Base-by-base conservation (phyloP, 805 yeast genomes). In the Kuraishia borneana region DNA sequence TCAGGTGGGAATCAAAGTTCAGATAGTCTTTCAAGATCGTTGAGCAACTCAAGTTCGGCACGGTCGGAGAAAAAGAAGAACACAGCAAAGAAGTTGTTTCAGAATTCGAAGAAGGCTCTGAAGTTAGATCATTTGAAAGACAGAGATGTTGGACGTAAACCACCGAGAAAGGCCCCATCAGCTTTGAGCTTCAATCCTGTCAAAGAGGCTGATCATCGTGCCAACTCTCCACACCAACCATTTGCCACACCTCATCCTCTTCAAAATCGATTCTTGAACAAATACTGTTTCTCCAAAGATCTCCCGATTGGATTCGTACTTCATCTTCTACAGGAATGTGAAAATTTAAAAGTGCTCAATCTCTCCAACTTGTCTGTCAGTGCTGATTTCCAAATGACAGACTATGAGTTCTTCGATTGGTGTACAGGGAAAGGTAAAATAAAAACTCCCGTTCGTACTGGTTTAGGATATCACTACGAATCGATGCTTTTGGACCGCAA, bases 221-320 rank as follows among this genome's bases (percentile, higher is more conserved):
- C 29, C 23, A 21, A 10, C 10, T 21, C 23, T 7, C 23, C 13
- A 7, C 29, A 21, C 18, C 23, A 43, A 37, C 65, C 70, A 3
- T 64, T 51, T 40, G 39, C 52, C 5, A 46, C 55, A 1, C 48
- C 54, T 2, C 87, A 82, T 48, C 92, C 92, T 2, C 52, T 57
- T 31, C 73, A 75, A 27, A 78, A 71, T 48, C 70, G 73, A 37
- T 73, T 77, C 41, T 51, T 83, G 25, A 46, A 65, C 35, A 78
- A 72, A 50, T 81, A 80, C 53, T 65, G 83, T 3, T 61, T 69
- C 16, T 66, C 78, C n/a, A 73, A 69, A 43, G 96, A 85, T 50
- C 50, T 85, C 5, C 96, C 96, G 1, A 57, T 79, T 20, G 96
- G 95, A 0, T 73, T 74, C 41, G 46, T 87, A 7, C 48, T 85